Evolutionary conservation across 2,329 filamentous ascomycete species (phyloP).

Genomic region (Graphilbum ipis-grandicollis): DNA sequence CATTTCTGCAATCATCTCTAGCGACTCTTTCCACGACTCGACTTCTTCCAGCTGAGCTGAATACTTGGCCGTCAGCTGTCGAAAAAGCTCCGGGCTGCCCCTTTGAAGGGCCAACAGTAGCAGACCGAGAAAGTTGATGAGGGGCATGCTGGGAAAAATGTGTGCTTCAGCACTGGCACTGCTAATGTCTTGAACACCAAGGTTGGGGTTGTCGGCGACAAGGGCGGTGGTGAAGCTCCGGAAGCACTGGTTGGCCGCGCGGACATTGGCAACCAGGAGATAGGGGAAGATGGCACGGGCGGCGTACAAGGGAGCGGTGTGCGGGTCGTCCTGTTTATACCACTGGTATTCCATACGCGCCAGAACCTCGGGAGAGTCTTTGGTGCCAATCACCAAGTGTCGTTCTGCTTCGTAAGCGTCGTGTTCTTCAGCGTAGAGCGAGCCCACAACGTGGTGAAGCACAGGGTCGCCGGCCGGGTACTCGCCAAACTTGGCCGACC

Average conservation of each 20-base stretch:
- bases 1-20: slow-evolving; percentile 85
- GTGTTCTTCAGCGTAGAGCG: slow-evolving; percentile 80
- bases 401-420: slow-evolving; percentile 86
- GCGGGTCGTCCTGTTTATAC: slow-evolving; percentile 79
- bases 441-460: slow-evolving; percentile 80
- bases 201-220: slow-evolving; percentile 30
- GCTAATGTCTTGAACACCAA: slow-evolving; percentile 69
- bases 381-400: slow-evolving; percentile 76
- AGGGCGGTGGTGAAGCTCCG: slow-evolving; percentile 57
- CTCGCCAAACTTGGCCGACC: slow-evolving; percentile 74
- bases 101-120: slow-evolving; percentile 71
- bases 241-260: slow-evolving; percentile 71
- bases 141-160: slow-evolving; percentile 78
- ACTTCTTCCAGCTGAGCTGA: slow-evolving; percentile 59
- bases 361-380: slow-evolving; percentile 68
- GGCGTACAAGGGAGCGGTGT: slow-evolving; percentile 73
- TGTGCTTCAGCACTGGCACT: slow-evolving; percentile 55
- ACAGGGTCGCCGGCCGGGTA: slow-evolving; percentile 87
- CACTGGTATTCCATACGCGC: slow-evolving; percentile 78
- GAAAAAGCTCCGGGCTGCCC: slow-evolving; percentile 60
- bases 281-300: slow-evolving; percentile 82
- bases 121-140: slow-evolving; percentile 85
- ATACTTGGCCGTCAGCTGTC: slow-evolving; percentile 70
- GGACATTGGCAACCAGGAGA: slow-evolving; percentile 75
- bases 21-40: slow-evolving; percentile 60